Evolutionary conservation across 225 moss, liverwort and hornwort genomes (phyloP), one percentile per base, ranked within the genome.

Genomic region (Antitrichia curtipendula): DNA sequence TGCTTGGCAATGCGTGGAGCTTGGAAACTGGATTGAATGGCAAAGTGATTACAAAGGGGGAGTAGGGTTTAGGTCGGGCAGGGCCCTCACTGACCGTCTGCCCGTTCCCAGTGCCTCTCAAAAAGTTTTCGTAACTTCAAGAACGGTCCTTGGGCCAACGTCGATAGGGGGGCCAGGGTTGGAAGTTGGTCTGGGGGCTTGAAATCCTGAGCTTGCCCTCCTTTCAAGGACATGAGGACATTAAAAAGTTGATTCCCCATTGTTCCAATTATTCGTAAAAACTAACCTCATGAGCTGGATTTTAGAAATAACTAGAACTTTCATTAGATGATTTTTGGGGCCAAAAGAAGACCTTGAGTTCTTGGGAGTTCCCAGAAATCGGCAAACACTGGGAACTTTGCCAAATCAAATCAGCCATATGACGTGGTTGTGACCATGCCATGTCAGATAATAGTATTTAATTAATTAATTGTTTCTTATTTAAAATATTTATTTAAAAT

Each of bases 11-110:
- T 75, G 34, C 65, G 63, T 19, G 59, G 24, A 78, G 78, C 69
- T 59, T 13, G 31, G 84, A 40, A 45, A 56, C 56, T 60, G 78
- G 86, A 86, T 82, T 58, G 82, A 50, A 65, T 52, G 82, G 52
- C 65, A 29, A 57, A 34, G 60, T 47, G 61, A 20, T 12, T 23
- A 20, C 19, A 24, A 52, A 15, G 12, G 31, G 45, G 17, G 36
- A 54, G 85, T 54, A 74, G 87, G 90, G 90, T 87, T 90, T 90
- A 87, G 74, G 40, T 66, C 47, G 90, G 90, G 87, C 90, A 90
- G 87, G 72, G 40, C 60, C 34, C 45, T 17, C 50, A 19, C 15
- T 62, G 36, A 27, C 56, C 32, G 47, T 32, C 87, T 87, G 90
- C 27, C 78, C 78, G 78, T 27, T 54, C 23, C 36, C 7, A 34